Evolutionary conservation across 129 eudicot genomes (phyloP), one percentile per base, ranked within the genome.

Genomic region (Artemisia tridentata): DNA sequence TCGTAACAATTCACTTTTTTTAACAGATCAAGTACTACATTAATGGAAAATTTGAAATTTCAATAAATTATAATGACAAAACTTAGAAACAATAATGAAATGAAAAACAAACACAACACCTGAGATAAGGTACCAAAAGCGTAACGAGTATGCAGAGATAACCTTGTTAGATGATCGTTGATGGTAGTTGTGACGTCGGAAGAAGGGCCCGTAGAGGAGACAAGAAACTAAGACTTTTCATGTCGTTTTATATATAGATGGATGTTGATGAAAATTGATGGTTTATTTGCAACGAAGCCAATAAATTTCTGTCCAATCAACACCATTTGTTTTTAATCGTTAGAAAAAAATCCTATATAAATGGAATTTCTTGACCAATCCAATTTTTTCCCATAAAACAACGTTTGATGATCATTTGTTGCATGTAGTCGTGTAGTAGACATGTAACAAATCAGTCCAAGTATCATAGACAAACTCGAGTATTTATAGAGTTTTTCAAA

Each of bases 201-300:
- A 77, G 81, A 77, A 15, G 76, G 41, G 17, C 0, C 67, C 59
- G 76, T 9, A 46, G 76, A 70, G 81, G 71, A 53, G 81, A 77
- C 81, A 63, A 63, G 51, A 75, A 66, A 46, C 79, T 43, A 56
- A 15, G 7, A 11, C 8, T 66, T 7, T 17, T 16, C 57, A 3
- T 10, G 15, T 3, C 18, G 14, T 55, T 18, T 1, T 45, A 75
- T 23, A 66, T 75, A 67, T 75, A 75, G 79, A 49, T 8, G 11
- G 11, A 13, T 21, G 46, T 75, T 15, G 67, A 25, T n/a, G 14
- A 70, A 47, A 70, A 69, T 63, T 46, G 67, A 77, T 41, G 51
- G 71, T 17, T 52, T 17, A 11, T 17, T 13, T 72, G 19, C 62
- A 68, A 54, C 17, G 14, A 54, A 21, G 17, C 12, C 56, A 11